Evolutionary conservation across 805 yeast species (phyloP), one percentile per base, ranked within the genome.

Genomic region (Lipomyces chichibuensis): DNA sequence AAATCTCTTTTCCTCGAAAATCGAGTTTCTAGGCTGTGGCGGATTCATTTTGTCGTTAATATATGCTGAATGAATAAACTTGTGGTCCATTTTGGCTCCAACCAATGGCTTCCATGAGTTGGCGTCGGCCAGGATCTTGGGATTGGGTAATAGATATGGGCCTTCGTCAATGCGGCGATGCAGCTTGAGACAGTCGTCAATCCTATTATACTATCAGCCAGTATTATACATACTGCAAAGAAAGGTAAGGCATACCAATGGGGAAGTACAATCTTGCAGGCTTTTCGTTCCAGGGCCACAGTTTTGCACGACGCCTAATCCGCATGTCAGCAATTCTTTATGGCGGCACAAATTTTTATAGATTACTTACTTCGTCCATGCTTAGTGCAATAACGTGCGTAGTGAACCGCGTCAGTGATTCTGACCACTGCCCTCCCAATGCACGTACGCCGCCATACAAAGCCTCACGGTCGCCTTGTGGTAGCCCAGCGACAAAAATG

Each of bases 361-460:
- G 23, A 11, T 14, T 29, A n/a, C 86, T 86, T 62, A 86, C 90
- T 63, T 86, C 84, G 2, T 84, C 76, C 46, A 78, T 74, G 69
- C 84, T 85, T 3, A 77, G 74, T 0, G 94, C 84, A 25, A 94
- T 80, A 46, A 92, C 81, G 80, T 94, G 98, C 0, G 97, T 91
- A 1, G 96, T 90, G 70, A 84, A 84, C 62, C 84, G 84, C 8
- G 91, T 87, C 37, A 93, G 79, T 11, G 80, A 80, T 67, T 88
- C 89, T 53, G 85, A 79, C 73, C 81, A 87, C 43, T 85, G 87
- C 2, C 97, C 98, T 1, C 98, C 98, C 67, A 90, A 82, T 0
- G 90, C 87, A 25, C 84, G 77, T 0, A 88, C 88, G 0, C 89
- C 91, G 6, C 87, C 88, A 70, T 86, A 84, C 17, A 91, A 81